Evolutionary conservation across 495 filamentous ascomycete species (phyloP), one percentile per base, ranked within the genome.

Genomic region (Neurospora sp.): DNA sequence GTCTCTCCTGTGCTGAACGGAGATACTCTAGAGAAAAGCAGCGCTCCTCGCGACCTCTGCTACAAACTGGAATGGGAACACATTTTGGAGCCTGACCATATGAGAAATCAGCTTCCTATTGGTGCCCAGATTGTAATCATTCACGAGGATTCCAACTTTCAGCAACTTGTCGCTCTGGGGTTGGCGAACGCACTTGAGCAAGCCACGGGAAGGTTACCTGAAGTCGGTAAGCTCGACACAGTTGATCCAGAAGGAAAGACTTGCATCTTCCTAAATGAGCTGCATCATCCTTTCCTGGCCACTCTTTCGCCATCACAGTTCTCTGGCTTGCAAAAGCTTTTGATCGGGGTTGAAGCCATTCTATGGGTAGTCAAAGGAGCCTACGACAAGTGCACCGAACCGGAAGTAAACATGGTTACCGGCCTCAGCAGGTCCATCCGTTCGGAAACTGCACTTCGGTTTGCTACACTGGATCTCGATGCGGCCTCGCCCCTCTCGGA

Each of bases 21-120:
- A 16, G 80, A 82, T 12, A 70, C 73, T 3, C 74, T 81, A 53
- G 68, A 72, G 4, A 76, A 81, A 20, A 41, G 76, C 14, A 74
- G 76, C 20, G 72, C 72, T 5, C 75, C 78, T n/a, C 75, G 80
- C 9, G 82, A 85, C 73, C 79, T 85, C 9, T 85, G 83, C 75
- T 89, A 85, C 73, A 88, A 86, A 75, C 70, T 87, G 20, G 83
- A 86, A 31, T 89, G 85, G 83, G 86, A 88, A 73, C 85, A 81
- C 0, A 82, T 85, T 20, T 77, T 83, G 5, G 76, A 82, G 38
- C 72, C 79, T 73, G 68, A 71, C 14, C 44, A 73, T n/a, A 48
- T 68, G 18, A 61, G 22, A 16, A 74, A 73, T 14, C 73, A 70
- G 1, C 39, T 77, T 3, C 39, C 78, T 31, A 76, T 70, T 1